These are phyloP conservation scores for Alopecurus myosuroides DNA, from an alignment of 176 grass and related monocot species.

Conservation along the genomic window DNA sequence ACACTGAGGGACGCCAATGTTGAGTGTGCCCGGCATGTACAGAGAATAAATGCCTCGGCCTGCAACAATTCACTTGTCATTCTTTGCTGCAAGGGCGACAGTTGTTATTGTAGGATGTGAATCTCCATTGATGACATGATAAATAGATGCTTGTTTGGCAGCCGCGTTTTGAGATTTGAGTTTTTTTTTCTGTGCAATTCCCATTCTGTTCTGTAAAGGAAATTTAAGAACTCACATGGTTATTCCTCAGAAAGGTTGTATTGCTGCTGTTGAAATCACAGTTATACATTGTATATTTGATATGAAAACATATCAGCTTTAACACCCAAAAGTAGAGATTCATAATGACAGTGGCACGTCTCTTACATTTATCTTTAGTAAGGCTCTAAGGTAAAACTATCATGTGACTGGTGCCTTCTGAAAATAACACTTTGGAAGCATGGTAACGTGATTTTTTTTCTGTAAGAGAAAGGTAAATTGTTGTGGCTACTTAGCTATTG, in stretches of 20 bases:
- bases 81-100: background rate
- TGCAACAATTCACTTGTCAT: background rate
- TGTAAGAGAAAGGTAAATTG: background rate
- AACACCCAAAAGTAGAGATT: background rate
- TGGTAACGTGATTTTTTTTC: background rate
- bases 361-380: background rate
- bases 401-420: background rate
- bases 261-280: background rate
- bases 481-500: background rate
- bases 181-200: background rate
- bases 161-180: background rate
- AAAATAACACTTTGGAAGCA: background rate
- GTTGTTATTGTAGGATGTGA: background rate
- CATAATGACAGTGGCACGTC: background rate
- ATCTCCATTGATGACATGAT: background rate
- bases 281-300: background rate
- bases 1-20: background rate
- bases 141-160: background rate
- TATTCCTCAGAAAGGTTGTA: background rate
- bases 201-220: background rate
- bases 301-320: background rate
- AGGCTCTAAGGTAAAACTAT: background rate
- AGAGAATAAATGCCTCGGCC: conserved; percentile 13
- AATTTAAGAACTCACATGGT: background rate
- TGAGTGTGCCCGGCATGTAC: background rate